phyloP scores from a whole-genome alignment of 257 asterid genomes.

The Nicotiana obtusifolia region DNA sequence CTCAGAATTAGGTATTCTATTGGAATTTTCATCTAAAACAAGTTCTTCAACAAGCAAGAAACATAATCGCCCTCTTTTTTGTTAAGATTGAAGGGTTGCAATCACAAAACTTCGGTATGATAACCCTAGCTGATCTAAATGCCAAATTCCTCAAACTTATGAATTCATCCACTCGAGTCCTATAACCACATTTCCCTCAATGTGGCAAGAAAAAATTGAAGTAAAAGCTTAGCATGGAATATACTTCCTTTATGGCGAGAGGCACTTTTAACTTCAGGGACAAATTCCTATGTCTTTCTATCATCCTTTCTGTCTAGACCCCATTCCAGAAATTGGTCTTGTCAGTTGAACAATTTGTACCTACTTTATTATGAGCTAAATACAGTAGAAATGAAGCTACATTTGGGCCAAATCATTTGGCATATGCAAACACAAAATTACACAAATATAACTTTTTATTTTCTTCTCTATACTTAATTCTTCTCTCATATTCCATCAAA shows the following conservation, averaged over 20 bases:
- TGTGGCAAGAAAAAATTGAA: background rate
- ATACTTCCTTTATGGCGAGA: background rate
- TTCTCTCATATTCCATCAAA: background rate
- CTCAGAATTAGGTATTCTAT: background rate
- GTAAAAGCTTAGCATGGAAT: background rate
- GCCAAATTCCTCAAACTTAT: background rate
- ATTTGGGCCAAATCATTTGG: background rate
- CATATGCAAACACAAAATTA: background rate
- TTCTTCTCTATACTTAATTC: background rate
- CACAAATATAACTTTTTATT: background rate
- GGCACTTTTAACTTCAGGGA: background rate
- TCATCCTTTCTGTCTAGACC: background rate
- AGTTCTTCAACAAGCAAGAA: background rate
- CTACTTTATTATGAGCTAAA: background rate
- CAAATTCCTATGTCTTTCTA: background rate
- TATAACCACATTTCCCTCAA: background rate
- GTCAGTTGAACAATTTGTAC: background rate
- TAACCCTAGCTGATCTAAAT: background rate
- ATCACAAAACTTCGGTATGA: background rate
- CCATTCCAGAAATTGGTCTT: background rate
- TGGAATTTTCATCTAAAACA: background rate
- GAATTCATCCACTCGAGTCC: background rate
- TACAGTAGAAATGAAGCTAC: background rate
- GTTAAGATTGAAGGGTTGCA: background rate
- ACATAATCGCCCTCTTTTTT: background rate